Base-by-base conservation (phyloP, 164 flowering plant genomes). In the Vitis cinerea region DNA sequence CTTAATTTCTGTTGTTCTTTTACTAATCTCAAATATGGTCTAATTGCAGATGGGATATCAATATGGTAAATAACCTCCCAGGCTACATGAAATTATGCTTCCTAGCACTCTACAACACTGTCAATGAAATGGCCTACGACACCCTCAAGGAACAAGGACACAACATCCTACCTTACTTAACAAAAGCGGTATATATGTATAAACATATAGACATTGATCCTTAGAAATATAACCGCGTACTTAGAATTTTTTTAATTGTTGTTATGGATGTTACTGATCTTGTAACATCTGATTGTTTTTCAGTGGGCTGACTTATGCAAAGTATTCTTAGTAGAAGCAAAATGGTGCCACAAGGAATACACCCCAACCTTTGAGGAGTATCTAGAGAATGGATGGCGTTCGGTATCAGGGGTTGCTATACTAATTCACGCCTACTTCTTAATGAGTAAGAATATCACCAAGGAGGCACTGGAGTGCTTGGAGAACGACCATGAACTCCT, bases 271-370 rank as follows among this genome's bases (percentile, higher is more conserved):
- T 10, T 65, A 8, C 12, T 3, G 51, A 11, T 29, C 4, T 14
- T 52, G 23, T 54, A 7, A 13, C 15, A 2, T 30, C 9, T 17
- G 7, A 12, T 65, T 63, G 10, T 44, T 16, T 54, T 54, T 19
- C 74, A 86, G 87, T 86, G 88, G 92, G 76, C 75, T 49, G 82
- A 79, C 73, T 44, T 84, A 66, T 80, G 72, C 63, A 80, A 78
- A 71, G 70, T 81, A 1, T 86, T 71, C 73, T 60, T 82, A 47
- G 61, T 37, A 50, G 88, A 86, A 77, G 82, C 87, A 17, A 80
- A 71, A 51, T 88, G 92, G 89, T 54, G 1, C 1, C 19, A 73
- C 54, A 69, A 59, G 16, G 67, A 72, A n/a, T 11, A 72, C 29
- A 82, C 51, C 8, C 90, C 87, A 16, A 69, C 78, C 0, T 73